These are phyloP conservation scores for Tolypocladium amazonense DNA, from an alignment of 2,329 filamentous ascomycete species.

Conservation along the genomic window DNA sequence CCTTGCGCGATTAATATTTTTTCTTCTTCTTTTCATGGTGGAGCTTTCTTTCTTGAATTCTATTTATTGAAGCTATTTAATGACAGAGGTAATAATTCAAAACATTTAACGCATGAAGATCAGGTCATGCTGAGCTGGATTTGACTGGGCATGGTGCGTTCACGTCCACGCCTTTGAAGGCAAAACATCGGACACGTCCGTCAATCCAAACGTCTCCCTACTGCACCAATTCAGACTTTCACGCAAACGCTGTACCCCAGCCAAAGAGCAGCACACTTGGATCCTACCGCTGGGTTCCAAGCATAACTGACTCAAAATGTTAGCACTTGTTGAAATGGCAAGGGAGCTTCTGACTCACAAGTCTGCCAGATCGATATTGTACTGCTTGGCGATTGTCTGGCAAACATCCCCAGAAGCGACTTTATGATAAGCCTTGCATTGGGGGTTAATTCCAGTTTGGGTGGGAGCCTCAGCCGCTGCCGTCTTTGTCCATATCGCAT, in stretches of 20 bases:
- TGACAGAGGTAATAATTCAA: no score
- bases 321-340: neutral
- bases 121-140: no score
- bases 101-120: no score
- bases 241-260: neutral
- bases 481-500: neutral
- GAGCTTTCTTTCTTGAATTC: no score
- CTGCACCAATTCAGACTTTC: neutral
- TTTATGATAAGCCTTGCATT: neutral
- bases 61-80: no score
- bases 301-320: neutral
- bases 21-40: no score
- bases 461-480: neutral
- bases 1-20: no score
- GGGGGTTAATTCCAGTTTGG: neutral
- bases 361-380: neutral
- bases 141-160: no score
- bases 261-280: neutral
- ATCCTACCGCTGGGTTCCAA: neutral
- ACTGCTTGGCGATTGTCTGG: neutral
- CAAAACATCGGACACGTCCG: neutral
- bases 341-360: neutral
- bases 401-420: neutral
- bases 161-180: neutral
- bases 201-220: neutral